Evolutionary conservation across 2,329 filamentous ascomycete species (phyloP), one percentile per base, ranked within the genome.

Genomic region (Rhynchosporium secalis): DNA sequence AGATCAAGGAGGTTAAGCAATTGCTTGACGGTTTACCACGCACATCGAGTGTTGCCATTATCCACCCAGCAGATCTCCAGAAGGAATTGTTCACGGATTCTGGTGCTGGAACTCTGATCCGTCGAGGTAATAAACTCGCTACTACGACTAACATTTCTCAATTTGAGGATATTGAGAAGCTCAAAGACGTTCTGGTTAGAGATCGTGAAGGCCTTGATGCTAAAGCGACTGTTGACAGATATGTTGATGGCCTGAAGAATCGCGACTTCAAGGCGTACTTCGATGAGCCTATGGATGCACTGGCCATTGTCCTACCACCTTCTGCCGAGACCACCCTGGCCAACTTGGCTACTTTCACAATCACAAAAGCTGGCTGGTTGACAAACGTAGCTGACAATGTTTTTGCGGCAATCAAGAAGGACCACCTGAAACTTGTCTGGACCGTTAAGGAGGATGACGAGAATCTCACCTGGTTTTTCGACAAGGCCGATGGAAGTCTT

Each of bases 1-100:
- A 99, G 87, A 98, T 99, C 77, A 91, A 90, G 79, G 92, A 99
- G 79, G 96, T 96, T 79, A 96, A 96, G 82, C 92, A 96, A 63
- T 84, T 99, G 33, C 80, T 99, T 58, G 91, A 92, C 70, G 88
- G 90, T 56, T 85, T 99, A 20, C 95, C 95, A 57, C 88, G 91
- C 71, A 94, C 91, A 61, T 97, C 94, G 20, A 96, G 91, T 71
- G 94, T 99, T 56, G 95, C 95, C 65, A 98, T 99, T 72, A 99
- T 98, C 70, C 93, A 98, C 78, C 94, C 95, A 2, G 92, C 91
- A 67, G 93, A 96, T 75, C 83, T 99, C 48, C 93, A 98, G 78
- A 96, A 96, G 79, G 95, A 99, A 76, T 81, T 98, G 5, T 97
- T 98, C 78, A 98, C 94, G 15, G 92, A 98, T 77, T 95, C 92